Evolutionary conservation across 140 eudicot genomes (phyloP).

Genomic region (Oenanthe javanica): DNA sequence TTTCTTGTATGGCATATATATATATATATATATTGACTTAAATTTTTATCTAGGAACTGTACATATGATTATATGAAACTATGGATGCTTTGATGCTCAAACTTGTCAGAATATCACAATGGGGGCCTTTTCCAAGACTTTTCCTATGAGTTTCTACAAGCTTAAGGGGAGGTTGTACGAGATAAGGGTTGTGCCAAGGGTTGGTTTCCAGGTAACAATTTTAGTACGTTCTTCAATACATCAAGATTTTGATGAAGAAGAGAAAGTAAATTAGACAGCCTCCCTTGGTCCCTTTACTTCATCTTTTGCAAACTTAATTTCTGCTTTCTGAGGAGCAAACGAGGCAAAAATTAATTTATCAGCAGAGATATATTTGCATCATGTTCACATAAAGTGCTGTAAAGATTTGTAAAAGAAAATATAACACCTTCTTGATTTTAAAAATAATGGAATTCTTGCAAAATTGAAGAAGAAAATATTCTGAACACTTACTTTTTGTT

Average conservation of each 20-base stretch:
- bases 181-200: slow-evolving; percentile 70
- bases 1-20: neutral
- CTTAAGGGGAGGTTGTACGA: slow-evolving; percentile 20
- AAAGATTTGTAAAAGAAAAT: neutral
- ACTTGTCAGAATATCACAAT: neutral
- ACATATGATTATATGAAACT: neutral
- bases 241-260: neutral
- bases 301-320: neutral
- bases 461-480: too few species aligned
- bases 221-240: neutral
- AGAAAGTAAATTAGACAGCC: neutral
- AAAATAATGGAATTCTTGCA: neutral
- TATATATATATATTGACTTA: neutral
- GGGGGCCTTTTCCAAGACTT: slow-evolving; percentile 61
- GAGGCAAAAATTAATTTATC: neutral
- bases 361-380: neutral
- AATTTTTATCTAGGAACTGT: neutral
- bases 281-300: neutral
- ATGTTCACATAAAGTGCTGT: neutral
- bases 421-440: too few species aligned
- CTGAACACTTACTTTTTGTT: neutral
- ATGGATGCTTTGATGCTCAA: neutral
- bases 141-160: slow-evolving; percentile 44
- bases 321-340: neutral
- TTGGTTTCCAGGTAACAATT: slow-evolving; percentile 66